Evolutionary conservation across 1,284 basidiomycete species (phyloP), one percentile per base, ranked within the genome.

Genomic region (Fomitiporia mediterranea): DNA sequence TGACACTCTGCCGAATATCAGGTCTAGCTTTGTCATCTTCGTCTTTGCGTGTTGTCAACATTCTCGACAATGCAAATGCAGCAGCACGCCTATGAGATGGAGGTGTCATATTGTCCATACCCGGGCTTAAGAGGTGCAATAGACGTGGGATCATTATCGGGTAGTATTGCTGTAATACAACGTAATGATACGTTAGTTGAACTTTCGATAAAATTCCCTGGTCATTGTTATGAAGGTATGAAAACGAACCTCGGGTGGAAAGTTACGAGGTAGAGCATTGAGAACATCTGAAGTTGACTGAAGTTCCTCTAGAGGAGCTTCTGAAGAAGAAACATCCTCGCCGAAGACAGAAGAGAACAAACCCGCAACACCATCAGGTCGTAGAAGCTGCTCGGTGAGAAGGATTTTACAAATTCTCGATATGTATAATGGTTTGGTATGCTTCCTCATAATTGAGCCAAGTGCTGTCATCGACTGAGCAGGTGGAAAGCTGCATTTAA

Each of bases 331-430:
- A 19, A 80, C 76, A 40, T 79, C 78, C 56, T 86, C 84, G 0
- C 83, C 81, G 59, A 90, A 86, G 0, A 89, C 70, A 15, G 83
- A 84, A 7, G 76, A 74, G 58, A 80, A 83, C 19, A 91, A 73
- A 1, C 86, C 88, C 34, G 70, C 74, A 2, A 91, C 73, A 1
- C 89, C 89, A 30, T 82, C 79, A 2, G 81, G 79, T 28, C 86
- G 80, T 27, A 87, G 67, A 6, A 91, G 68, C 63, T 89, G 86
- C 55, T 78, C 75, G 61, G 81, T 83, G 23, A 91, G 75, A 27
- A 89, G 70, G 27, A 75, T 76, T 0, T 78, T 72, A 61, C 82
- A 86, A 25, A 81, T 63, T 63, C 78, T 84, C 37, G 75, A 75
- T 17, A 81, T 77, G 64, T 88, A 79, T 15, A 66, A 46, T 1